phyloP scores from a whole-genome alignment of 352 stramenopile genomes.

The Globisporangium mamillatum region DNA sequence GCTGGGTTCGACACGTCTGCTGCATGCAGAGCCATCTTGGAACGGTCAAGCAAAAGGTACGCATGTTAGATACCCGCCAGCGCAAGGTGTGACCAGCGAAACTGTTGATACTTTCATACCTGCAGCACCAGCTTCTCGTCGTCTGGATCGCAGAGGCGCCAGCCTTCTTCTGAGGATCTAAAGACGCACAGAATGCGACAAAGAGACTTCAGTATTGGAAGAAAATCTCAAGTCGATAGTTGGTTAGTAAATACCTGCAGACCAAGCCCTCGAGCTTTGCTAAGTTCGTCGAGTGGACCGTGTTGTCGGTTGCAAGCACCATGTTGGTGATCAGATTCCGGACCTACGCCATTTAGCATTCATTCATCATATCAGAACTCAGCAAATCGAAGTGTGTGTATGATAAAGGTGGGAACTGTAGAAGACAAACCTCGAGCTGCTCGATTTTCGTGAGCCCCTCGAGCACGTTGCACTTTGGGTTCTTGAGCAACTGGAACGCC shows the following conservation, averaged over 20 bases:
- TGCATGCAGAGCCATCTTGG: slow-evolving; percentile 78
- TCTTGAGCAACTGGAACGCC: slow-evolving; percentile 75
- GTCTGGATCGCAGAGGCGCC: slow-evolving; percentile 54
- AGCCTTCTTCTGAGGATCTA: slow-evolving; percentile 35
- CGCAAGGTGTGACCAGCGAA: neutral
- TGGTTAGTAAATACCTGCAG: slow-evolving; percentile 28
- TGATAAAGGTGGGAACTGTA: neutral
- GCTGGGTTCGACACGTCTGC: slow-evolving; percentile 94
- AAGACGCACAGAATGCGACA: neutral
- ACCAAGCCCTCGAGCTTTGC: slow-evolving; percentile 76
- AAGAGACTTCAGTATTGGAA: neutral
- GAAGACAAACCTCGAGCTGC: slow-evolving; percentile 56
- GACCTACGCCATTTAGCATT: slow-evolving; percentile 24
- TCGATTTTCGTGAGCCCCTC: slow-evolving; percentile 69
- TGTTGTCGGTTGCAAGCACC: slow-evolving; percentile 89
- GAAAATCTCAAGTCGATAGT: neutral
- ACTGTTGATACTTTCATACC: slow-evolving; percentile 16
- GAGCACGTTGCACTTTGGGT: slow-evolving; percentile 68
- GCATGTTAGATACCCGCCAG: neutral
- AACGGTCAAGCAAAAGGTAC: neutral
- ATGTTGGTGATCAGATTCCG: slow-evolving; percentile 81
- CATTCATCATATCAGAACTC: neutral
- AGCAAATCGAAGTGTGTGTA: neutral
- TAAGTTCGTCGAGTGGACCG: slow-evolving; percentile 75
- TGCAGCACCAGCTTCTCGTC: slow-evolving; percentile 72